Conservation (phyloP, 768 basidiomycete genomes). For the Russula emetica region DNA sequence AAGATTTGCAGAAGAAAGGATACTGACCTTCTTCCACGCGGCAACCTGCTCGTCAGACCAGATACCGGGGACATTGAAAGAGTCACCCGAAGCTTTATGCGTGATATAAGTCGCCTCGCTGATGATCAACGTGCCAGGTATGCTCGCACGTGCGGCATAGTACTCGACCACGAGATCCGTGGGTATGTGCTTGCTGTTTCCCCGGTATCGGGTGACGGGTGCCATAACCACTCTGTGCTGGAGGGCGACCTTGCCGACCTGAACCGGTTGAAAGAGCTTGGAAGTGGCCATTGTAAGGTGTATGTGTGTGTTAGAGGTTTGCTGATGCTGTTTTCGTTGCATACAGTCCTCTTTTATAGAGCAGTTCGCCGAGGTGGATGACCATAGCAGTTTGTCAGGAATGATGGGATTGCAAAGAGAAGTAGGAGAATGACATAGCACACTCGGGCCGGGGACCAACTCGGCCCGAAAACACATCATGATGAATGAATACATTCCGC, state of each 20-base stretch:
- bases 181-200: slow-evolving; percentile 36
- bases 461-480: too few species aligned
- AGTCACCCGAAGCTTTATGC: slow-evolving; percentile 44
- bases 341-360: neutral
- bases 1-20: slow-evolving; percentile 1
- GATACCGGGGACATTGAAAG: slow-evolving; percentile 43
- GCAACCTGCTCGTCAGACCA: slow-evolving; percentile 47
- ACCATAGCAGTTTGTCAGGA: too few species aligned
- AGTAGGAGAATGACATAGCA: neutral
- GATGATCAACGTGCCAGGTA: slow-evolving; percentile 52
- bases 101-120: slow-evolving; percentile 57
- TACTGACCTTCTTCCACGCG: slow-evolving; percentile 49
- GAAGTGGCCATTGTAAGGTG: neutral
- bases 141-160: slow-evolving; percentile 45
- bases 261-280: slow-evolving; percentile 45
- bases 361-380: neutral
- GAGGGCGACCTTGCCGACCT: slow-evolving; percentile 42
- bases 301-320: neutral
- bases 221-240: slow-evolving; percentile 52
- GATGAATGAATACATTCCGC: too few species aligned
- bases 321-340: neutral
- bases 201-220: slow-evolving; percentile 48
- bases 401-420: neutral
- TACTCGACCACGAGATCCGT: slow-evolving; percentile 40
- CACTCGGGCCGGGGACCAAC: too few species aligned